Conservation (phyloP, 805 yeast species). For the Saccharomycopsis microspora region DNA sequence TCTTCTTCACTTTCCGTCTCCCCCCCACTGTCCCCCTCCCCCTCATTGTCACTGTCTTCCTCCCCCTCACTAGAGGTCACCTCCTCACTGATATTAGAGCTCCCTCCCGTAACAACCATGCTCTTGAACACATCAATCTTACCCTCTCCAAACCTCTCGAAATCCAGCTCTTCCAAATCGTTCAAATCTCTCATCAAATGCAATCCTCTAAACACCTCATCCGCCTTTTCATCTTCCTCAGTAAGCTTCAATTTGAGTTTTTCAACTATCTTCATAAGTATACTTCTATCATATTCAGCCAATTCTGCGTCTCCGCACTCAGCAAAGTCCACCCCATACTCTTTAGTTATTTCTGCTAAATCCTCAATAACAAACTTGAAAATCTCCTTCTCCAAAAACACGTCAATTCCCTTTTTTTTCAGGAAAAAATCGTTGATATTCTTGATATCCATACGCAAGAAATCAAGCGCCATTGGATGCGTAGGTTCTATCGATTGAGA, state of each 20-base stretch:
- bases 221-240: constrained; percentile 53
- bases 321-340: constrained; percentile 24
- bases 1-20: constrained; percentile 33
- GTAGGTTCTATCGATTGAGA: constrained; percentile 97
- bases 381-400: constrained; percentile 71
- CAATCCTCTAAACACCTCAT: constrained; percentile 76
- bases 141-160: constrained; percentile 66
- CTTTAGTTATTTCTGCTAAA: constrained; percentile 22
- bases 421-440: constrained; percentile 84
- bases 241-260: constrained; percentile 44
- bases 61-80: constrained; percentile 26
- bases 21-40: constrained; percentile 25
- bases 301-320: constrained; percentile 23
- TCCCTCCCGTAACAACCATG: constrained; percentile 33
- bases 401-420: constrained; percentile 56
- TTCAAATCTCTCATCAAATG: constrained; percentile 72
- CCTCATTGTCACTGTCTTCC: constrained; percentile 23
- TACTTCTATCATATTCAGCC: constrained; percentile 26
- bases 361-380: constrained; percentile 65
- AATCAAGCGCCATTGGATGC: constrained; percentile 93
- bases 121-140: constrained; percentile 68
- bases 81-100: constrained; percentile 22
- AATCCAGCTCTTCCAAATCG: constrained; percentile 84
- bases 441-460: constrained; percentile 93
- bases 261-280: constrained; percentile 31